Evolutionary conservation across 164 flowering plant species (phyloP).

Genomic region (Piper betle): DNA sequence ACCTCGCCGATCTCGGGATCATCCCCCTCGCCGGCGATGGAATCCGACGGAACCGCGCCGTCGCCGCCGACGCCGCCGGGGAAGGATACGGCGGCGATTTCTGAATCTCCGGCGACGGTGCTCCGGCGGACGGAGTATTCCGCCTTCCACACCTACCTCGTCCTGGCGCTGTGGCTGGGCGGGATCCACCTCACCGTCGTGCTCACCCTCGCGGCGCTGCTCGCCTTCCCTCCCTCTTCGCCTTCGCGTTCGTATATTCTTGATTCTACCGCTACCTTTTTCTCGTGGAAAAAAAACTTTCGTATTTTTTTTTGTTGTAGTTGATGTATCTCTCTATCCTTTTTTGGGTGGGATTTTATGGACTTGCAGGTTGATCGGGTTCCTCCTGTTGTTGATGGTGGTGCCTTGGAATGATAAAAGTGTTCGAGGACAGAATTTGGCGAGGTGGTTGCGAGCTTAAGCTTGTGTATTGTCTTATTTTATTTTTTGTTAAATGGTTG

Average conservation of each 20-base stretch:
- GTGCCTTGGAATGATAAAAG: slow-evolving; percentile 52
- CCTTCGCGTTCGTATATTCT: slow-evolving; percentile 28
- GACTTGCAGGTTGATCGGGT: slow-evolving; percentile 40
- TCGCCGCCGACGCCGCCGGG: not conserved
- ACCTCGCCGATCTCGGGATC: no score
- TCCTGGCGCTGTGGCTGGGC: slow-evolving; percentile 60
- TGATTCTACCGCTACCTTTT: not conserved
- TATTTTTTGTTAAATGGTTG: not conserved
- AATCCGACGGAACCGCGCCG: not conserved
- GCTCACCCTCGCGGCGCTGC: slow-evolving; percentile 31
- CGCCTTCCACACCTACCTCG: slow-evolving; percentile 19
- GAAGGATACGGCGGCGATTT: no score
- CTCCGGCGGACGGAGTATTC: slow-evolving; percentile 20
- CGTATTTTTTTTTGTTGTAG: not conserved
- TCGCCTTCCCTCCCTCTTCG: slow-evolving; percentile 40
- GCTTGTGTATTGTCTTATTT: not conserved
- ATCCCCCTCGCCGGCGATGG: slow-evolving; percentile 2
- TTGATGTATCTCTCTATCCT: not conserved
- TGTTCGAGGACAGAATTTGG: slow-evolving; percentile 35
- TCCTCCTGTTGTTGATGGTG: slow-evolving; percentile 41
- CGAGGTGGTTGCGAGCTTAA: slow-evolving; percentile 41
- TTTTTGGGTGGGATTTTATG: not conserved
- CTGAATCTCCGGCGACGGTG: slow-evolving; percentile 13
- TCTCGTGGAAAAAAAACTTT: not conserved
- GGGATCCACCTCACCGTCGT: slow-evolving; percentile 38